phyloP scores from a whole-genome alignment of 73 alveolate species.

The Paramecium biaurelia region DNA sequence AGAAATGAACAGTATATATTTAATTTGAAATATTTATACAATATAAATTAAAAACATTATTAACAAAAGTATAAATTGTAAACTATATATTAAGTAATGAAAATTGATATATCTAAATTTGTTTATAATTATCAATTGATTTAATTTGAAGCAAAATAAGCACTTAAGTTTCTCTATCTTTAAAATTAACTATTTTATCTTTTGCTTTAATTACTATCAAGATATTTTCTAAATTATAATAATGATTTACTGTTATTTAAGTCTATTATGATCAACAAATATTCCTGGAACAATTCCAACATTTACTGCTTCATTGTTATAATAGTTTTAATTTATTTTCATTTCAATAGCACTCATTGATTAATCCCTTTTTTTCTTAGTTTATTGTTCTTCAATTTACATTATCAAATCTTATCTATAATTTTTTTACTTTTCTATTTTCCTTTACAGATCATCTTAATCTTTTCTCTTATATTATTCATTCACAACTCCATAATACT shows the following conservation, averaged over 20 bases:
- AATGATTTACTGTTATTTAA: not conserved
- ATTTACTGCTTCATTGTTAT: not conserved
- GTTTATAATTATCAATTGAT: not conserved
- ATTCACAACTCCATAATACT: not conserved
- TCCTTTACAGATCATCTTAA: not conserved
- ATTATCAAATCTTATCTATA: not conserved
- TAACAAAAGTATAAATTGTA: no score
- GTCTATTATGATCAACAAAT: not conserved
- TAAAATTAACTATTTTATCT: not conserved
- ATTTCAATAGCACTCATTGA: not conserved
- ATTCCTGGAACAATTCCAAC: constrained; percentile 18
- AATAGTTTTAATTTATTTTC: not conserved
- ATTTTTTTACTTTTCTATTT: not conserved
- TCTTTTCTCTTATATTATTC: not conserved
- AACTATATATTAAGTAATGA: not conserved
- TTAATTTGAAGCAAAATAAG: not conserved
- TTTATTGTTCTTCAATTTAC: not conserved
- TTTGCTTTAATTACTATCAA: not conserved
- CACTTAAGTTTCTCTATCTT: not conserved
- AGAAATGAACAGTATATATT: not conserved
- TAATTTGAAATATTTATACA: no score
- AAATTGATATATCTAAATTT: not conserved
- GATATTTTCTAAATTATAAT: not conserved
- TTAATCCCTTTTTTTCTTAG: not conserved
- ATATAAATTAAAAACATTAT: no score